A percentile compares a stretch with the other conserved stretches of the same genome.
Conservation (phyloP, 352 stramenopile genomes). For the Pythium guiyangense region DNA sequence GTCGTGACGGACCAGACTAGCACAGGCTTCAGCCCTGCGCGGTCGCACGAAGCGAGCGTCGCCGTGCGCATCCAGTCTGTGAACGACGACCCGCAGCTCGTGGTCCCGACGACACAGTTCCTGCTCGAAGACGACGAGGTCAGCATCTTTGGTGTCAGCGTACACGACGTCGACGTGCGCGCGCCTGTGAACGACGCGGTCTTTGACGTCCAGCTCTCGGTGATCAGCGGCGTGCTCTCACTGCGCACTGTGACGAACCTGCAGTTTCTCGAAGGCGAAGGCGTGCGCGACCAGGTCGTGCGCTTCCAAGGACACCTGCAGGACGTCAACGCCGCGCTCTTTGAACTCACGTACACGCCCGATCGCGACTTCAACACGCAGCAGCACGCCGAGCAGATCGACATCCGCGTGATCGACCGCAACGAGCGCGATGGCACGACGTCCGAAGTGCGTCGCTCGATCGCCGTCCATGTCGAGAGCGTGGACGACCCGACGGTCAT, state of each 20-base stretch:
- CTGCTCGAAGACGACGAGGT: conserved; percentile 57
- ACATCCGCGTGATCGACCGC: conserved; percentile 49
- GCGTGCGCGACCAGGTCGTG: conserved; percentile 41
- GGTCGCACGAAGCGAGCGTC: conserved; percentile 31
- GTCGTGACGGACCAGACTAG: conserved; percentile 61
- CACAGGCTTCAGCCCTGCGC: conserved; percentile 41
- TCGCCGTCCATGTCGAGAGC: conserved; percentile 41
- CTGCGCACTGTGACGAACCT: conserved; percentile 25
- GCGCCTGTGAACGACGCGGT: conserved; percentile 24
- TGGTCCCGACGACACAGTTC: conserved; percentile 41
- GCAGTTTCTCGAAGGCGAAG: conserved; percentile 48
- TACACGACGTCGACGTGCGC: conserved; percentile 51
- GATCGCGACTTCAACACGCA: conserved; percentile 71
- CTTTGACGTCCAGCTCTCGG: conserved; percentile 61
- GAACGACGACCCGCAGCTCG: conserved; percentile 55
- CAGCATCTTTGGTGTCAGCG: conserved; percentile 60
- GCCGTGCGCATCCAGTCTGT: conserved; percentile 42
- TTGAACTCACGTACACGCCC: conserved; percentile 68
- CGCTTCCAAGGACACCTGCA: conserved; percentile 47
- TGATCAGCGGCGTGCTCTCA: conserved; percentile 42
- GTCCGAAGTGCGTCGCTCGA: conserved; percentile 31
- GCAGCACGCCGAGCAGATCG: conserved; percentile 54
- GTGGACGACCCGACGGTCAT: conserved; percentile 39
- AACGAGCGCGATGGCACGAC: conserved; percentile 50
- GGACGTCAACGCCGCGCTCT: conserved; percentile 59